Conservation (phyloP, 208 protist species). For the Leishmania tarentolae region DNA sequence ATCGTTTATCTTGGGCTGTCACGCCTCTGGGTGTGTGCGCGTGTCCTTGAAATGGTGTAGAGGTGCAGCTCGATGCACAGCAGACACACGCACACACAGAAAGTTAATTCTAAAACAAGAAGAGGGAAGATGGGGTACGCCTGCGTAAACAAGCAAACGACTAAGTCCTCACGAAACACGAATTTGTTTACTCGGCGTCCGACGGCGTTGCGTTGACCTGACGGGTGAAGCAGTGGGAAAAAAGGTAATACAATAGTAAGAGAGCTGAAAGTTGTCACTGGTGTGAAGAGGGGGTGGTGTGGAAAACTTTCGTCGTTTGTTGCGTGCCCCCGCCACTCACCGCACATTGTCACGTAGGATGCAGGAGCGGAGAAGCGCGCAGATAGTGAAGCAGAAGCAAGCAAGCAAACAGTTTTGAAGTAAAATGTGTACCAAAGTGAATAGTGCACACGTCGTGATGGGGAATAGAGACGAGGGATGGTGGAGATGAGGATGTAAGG, state of each 20-base stretch:
- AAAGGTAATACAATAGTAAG: not conserved
- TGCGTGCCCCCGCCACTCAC: too few relatives aligned
- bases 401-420: not conserved
- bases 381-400: not conserved
- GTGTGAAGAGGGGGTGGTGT: not conserved
- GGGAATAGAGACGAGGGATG: not conserved
- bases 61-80: slow-evolving; percentile 4
- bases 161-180: not conserved
- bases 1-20: not conserved
- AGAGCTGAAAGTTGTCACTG: not conserved
- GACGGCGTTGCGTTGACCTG: not conserved
- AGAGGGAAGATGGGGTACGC: slow-evolving; percentile 1
- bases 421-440: not conserved
- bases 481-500: not conserved
- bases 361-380: not conserved
- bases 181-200: not conserved
- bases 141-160: slow-evolving; percentile 2
- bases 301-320: not conserved
- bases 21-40: not conserved
- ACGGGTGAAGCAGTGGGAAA: not conserved
- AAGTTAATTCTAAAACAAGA: not conserved
- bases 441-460: not conserved
- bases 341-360: not conserved
- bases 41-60: not conserved
- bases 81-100: too few relatives aligned